Percentiles rank a stretch among this genome's conserved stretches.
Conservation (phyloP, 805 yeast species). For the Ascoidea rubescens region DNA sequence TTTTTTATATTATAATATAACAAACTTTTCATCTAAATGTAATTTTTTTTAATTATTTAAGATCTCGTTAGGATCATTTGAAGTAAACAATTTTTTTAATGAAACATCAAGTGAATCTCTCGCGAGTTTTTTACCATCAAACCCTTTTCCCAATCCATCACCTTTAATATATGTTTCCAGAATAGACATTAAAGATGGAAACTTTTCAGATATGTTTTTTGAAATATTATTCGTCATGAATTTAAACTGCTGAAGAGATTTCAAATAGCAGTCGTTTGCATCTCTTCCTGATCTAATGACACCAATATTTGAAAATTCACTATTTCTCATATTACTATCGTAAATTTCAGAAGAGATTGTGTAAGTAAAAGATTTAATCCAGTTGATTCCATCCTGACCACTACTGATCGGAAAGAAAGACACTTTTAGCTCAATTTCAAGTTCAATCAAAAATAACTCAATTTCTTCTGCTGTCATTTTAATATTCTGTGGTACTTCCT, state of each 20-base stretch:
- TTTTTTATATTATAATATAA: background rate
- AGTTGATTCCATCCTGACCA: slow-evolving; percentile 29
- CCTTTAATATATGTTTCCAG: slow-evolving; percentile 14
- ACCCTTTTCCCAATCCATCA: slow-evolving; percentile 25
- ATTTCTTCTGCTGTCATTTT: slow-evolving; percentile 17
- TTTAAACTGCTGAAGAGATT: slow-evolving; percentile 42
- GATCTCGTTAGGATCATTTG: slow-evolving; percentile 34
- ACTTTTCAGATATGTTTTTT: slow-evolving; percentile 26
- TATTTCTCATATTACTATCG: slow-evolving; percentile 42
- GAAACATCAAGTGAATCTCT: slow-evolving; percentile 37
- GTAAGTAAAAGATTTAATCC: slow-evolving; percentile 45
- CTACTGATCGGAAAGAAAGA: slow-evolving; percentile 38
- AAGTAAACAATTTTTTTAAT: slow-evolving; percentile 31
- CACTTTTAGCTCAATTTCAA: slow-evolving; percentile 32
- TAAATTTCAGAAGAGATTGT: slow-evolving; percentile 37
- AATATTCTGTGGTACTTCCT: slow-evolving; percentile 2
- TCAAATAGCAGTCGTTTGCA: slow-evolving; percentile 29
- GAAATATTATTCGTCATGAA: slow-evolving; percentile 40
- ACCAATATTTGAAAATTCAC: slow-evolving; percentile 41
- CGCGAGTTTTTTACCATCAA: slow-evolving; percentile 29
- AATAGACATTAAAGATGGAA: slow-evolving; percentile 23
- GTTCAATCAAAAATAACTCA: slow-evolving; percentile 25
- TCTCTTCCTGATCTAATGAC: slow-evolving; percentile 39
- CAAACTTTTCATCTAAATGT: background rate
- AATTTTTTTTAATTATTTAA: slow-evolving; percentile 8